Conservation (phyloP, 768 basidiomycete species). For the Goffeauzyma gilvescens region DNA sequence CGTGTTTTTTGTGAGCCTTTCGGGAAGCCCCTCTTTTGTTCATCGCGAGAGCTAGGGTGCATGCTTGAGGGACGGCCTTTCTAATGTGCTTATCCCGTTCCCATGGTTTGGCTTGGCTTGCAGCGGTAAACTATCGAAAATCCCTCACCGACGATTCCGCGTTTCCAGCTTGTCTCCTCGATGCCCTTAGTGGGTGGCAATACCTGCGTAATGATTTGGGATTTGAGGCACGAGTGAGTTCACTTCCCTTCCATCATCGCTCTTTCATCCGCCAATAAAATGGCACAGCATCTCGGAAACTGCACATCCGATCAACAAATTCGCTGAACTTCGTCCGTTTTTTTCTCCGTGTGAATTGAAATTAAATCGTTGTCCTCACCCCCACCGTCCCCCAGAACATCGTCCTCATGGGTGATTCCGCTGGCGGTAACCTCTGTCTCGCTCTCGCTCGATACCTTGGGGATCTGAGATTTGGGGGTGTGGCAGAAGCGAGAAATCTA, state of each 20-base stretch:
- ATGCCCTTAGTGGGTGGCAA: slow-evolving; percentile 53
- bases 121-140: slow-evolving; percentile 49
- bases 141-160: slow-evolving; percentile 39
- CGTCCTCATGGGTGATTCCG: slow-evolving; percentile 54
- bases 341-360: neutral
- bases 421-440: slow-evolving; percentile 51
- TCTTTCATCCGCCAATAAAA: too few species aligned
- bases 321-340: neutral
- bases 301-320: too few species aligned
- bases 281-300: too few species aligned
- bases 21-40: neutral
- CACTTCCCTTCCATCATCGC: neutral
- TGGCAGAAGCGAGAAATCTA: neutral
- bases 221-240: slow-evolving; percentile 36
- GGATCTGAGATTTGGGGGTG: slow-evolving; percentile 3
- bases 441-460: slow-evolving; percentile 25
- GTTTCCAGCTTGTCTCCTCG: slow-evolving; percentile 58
- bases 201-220: slow-evolving; percentile 44
- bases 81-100: neutral
- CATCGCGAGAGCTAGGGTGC: neutral
- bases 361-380: neutral
- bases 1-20: slow-evolving; percentile 3
- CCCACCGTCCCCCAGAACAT: slow-evolving; percentile 34
- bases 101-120: slow-evolving; percentile 31
- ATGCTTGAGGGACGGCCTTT: neutral